phyloP scores from a whole-genome alignment of 2,329 filamentous ascomycete genomes.

The Aspergillus quadricinctus region DNA sequence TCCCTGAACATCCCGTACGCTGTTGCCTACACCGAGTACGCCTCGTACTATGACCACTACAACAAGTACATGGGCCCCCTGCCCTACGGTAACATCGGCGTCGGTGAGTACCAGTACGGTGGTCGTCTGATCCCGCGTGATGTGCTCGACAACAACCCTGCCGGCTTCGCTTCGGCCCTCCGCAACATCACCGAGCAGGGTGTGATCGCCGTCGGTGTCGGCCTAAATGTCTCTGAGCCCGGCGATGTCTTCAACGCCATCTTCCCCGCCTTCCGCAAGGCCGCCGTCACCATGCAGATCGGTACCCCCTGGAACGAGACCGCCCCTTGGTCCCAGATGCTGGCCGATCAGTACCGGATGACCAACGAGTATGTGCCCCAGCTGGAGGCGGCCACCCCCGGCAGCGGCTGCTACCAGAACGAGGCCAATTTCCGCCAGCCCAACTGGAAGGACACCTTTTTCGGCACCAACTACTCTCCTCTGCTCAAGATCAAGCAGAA shows the following conservation, averaged over 20 bases:
- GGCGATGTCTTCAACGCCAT: conserved; percentile 38
- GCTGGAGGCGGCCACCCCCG: conserved; percentile 37
- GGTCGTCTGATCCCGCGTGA: conserved; percentile 34
- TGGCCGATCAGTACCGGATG: conserved; percentile 34
- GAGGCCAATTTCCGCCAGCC: conserved; percentile 42
- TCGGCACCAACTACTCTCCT: conserved; percentile 37
- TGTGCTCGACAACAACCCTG: conserved; percentile 26
- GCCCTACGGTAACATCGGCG: conserved; percentile 25
- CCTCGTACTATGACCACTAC: conserved; percentile 34
- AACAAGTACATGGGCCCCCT: conserved; percentile 28
- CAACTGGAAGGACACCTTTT: conserved; percentile 40
- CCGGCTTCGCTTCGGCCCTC: conserved; percentile 26
- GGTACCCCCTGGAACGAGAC: conserved; percentile 36
- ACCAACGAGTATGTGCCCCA: conserved; percentile 38
- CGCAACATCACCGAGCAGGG: conserved; percentile 33
- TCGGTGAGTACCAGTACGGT: conserved; percentile 26
- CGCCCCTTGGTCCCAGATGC: conserved; percentile 33
- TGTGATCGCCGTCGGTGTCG: conserved; percentile 35
- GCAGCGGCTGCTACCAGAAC: conserved; percentile 40
- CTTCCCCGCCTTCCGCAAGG: conserved; percentile 36
- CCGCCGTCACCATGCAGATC: conserved; percentile 34
- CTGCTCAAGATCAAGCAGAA: conserved; percentile 37
- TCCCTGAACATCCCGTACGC: conserved; percentile 31
- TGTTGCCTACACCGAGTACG: conserved; percentile 24
- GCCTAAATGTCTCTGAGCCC: conserved; percentile 35